phyloP scores from a whole-genome alignment of 2,329 filamentous ascomycete species.

The Hypoxylon sp. region DNA sequence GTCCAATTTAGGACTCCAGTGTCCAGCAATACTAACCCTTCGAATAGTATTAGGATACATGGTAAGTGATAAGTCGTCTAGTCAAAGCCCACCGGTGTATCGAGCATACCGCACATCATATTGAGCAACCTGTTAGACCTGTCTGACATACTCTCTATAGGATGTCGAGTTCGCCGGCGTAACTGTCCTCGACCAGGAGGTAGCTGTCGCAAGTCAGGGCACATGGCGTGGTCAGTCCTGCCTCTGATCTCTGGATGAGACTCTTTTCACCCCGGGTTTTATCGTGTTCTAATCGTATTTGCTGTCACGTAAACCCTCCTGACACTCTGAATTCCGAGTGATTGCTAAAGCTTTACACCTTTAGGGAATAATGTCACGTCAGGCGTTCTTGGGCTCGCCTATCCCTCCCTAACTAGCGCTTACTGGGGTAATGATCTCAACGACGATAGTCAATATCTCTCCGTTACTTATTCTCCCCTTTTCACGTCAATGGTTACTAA shows the following conservation, averaged over 20 bases:
- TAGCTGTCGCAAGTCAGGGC: constrained; percentile 63
- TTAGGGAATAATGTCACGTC: constrained; percentile 59
- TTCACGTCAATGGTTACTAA: constrained; percentile 63
- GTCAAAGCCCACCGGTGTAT: not conserved
- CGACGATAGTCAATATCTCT: constrained; percentile 56
- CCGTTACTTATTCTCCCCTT: constrained; percentile 61
- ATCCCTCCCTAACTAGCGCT: constrained; percentile 63
- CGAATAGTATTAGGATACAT: constrained; percentile 31
- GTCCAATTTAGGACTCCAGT: not conserved
- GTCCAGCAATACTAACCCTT: not conserved
- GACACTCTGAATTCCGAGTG: not conserved
- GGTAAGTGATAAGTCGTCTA: constrained; percentile 17
- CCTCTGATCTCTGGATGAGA: not conserved
- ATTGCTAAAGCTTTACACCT: not conserved
- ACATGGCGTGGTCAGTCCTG: constrained; percentile 61
- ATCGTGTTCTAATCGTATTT: not conserved
- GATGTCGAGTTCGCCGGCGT: constrained; percentile 62
- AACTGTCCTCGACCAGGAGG: constrained; percentile 59
- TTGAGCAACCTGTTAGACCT: not conserved
- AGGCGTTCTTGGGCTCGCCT: constrained; percentile 65
- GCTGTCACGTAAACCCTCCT: not conserved
- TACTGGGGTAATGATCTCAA: constrained; percentile 56
- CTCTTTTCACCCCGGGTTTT: not conserved
- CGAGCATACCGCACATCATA: not conserved
- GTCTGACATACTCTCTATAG: constrained; percentile 39